A percentile compares a stretch with the other conserved stretches of the same genome.
Evolutionary conservation across 192 early-diverging fungal species (phyloP).

Genomic region (Radiomyces spectabilis): DNA sequence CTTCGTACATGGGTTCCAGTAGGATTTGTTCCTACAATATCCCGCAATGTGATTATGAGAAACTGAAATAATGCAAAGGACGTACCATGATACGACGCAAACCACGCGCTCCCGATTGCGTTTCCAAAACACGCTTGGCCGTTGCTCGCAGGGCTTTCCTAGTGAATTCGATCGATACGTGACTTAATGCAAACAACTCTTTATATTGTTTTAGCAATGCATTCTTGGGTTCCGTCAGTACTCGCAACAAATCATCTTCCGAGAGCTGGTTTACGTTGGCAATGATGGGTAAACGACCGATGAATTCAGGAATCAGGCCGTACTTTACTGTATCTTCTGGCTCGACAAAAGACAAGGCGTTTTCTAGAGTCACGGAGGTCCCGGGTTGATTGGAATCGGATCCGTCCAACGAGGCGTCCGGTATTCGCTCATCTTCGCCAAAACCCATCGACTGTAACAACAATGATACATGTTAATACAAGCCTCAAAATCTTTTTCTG

Average conservation of each 20-base stretch:
- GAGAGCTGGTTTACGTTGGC: slow-evolving; percentile 65
- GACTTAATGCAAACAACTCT: slow-evolving; percentile 58
- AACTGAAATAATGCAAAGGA: not conserved
- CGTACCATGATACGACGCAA: slow-evolving; percentile 77
- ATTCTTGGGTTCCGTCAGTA: slow-evolving; percentile 78
- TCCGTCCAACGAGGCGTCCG: too few species aligned
- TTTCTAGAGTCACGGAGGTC: too few species aligned
- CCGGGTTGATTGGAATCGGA: too few species aligned
- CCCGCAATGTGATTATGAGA: not conserved
- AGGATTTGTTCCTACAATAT: slow-evolving; percentile 57
- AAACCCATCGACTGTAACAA: slow-evolving; percentile 75
- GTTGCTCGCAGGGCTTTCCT: slow-evolving; percentile 58
- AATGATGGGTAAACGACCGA: slow-evolving; percentile 81
- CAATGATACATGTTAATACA: too few species aligned
- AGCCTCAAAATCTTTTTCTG: too few species aligned
- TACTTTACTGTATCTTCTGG: slow-evolving; percentile 71
- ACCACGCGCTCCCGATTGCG: slow-evolving; percentile 84
- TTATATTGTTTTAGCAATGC: slow-evolving; percentile 77
- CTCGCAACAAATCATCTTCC: slow-evolving; percentile 60
- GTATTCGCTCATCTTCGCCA: slow-evolving; percentile 16
- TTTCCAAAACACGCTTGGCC: slow-evolving; percentile 67
- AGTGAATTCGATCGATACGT: slow-evolving; percentile 61
- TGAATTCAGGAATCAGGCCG: slow-evolving; percentile 86
- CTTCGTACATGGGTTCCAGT: slow-evolving; percentile 75
- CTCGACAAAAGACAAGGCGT: slow-evolving; percentile 12